phyloP scores from a whole-genome alignment of 306 rosid genomes.

The Ceratonia siliqua region DNA sequence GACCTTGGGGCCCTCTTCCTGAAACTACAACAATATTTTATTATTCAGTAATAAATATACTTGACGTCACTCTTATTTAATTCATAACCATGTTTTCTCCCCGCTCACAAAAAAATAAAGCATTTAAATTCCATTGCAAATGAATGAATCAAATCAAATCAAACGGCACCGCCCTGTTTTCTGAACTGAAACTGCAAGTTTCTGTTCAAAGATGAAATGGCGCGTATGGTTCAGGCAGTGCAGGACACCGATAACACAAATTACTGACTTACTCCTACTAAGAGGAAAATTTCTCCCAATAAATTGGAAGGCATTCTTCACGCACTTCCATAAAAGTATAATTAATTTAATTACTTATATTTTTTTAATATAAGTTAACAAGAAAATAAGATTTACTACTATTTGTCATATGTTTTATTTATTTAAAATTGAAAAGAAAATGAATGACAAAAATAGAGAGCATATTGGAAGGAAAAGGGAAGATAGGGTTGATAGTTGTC shows the following conservation, averaged over 20 bases:
- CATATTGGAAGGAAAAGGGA: not conserved
- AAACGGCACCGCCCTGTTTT: not conserved
- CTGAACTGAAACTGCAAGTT: too few relatives aligned
- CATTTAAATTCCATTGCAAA: not conserved
- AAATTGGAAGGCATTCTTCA: conserved; percentile 48
- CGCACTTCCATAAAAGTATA: conserved; percentile 49
- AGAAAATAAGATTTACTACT: not conserved
- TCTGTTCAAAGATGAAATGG: not conserved
- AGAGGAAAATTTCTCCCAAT: conserved; percentile 43
- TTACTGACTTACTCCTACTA: not conserved
- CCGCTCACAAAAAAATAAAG: too few relatives aligned
- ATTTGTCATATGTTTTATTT: too few relatives aligned
- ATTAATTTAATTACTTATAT: not conserved
- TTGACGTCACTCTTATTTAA: too few relatives aligned
- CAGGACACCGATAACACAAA: not conserved
- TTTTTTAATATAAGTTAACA: not conserved
- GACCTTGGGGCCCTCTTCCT: conserved; percentile 48
- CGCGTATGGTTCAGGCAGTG: conserved; percentile 16
- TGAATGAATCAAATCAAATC: not conserved
- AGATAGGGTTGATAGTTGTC: conserved; percentile 21
- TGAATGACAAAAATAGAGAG: not conserved
- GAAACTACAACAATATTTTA: too few relatives aligned
- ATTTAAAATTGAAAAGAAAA: not conserved
- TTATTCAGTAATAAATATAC: too few relatives aligned
- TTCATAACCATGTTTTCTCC: too few relatives aligned